Conservation (phyloP, 2,329 filamentous ascomycete genomes). For the Onygenales sp. region DNA sequence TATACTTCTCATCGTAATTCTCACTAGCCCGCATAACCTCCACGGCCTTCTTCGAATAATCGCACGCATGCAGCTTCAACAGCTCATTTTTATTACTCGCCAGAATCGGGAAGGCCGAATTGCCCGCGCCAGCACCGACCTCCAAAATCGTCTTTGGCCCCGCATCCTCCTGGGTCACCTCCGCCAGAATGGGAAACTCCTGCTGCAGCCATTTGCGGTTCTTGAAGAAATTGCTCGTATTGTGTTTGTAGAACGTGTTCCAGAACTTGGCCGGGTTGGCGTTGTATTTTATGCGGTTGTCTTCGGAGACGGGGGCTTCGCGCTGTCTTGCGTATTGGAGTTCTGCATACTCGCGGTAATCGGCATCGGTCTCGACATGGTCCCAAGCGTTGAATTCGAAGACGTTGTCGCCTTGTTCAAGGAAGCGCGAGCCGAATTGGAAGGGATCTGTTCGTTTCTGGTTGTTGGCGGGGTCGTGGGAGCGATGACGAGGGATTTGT, state of each 20-base stretch:
- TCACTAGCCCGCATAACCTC: constrained; percentile 79
- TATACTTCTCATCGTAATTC: constrained; percentile 59
- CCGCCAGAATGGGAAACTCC: constrained; percentile 81
- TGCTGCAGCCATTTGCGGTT: constrained; percentile 94
- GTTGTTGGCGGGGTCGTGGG: constrained; percentile 61
- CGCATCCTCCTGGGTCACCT: constrained; percentile 61
- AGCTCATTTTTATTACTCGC: constrained; percentile 71
- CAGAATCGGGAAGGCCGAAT: constrained; percentile 89
- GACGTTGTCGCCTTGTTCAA: constrained; percentile 77
- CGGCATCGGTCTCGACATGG: constrained; percentile 85
- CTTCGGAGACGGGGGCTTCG: constrained; percentile 77
- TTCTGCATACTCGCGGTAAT: constrained; percentile 78
- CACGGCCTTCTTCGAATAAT: constrained; percentile 92
- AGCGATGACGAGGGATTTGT: constrained; percentile 51
- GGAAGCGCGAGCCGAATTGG: constrained; percentile 82
- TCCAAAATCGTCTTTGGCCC: constrained; percentile 68
- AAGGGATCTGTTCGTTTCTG: constrained; percentile 87
- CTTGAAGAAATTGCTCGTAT: constrained; percentile 96
- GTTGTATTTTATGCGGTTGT: constrained; percentile 87
- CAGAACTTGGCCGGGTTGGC: constrained; percentile 88
- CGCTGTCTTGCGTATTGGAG: constrained; percentile 79
- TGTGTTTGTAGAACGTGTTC: constrained; percentile 98
- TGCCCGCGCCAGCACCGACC: constrained; percentile 90
- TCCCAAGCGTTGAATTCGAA: constrained; percentile 99
- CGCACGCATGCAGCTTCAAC: constrained; percentile 82